Conservation (phyloP, 495 filamentous ascomycete genomes). For the Penicillium turbatum region DNA sequence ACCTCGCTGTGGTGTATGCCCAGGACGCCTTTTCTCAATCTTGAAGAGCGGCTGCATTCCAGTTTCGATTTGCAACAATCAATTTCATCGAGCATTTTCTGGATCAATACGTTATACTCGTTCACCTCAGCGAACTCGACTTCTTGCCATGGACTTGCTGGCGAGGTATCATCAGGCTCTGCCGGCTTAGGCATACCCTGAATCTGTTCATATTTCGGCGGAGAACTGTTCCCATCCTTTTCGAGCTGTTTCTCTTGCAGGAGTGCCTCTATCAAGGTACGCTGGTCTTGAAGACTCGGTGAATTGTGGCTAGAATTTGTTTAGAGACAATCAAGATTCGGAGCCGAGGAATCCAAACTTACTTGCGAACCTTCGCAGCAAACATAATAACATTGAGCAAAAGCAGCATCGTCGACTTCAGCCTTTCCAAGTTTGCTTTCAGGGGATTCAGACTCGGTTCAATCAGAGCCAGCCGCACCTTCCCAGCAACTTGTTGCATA, state of each 20-base stretch:
- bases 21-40: conserved; percentile 14
- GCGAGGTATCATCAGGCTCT: background rate
- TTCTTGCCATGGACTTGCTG: background rate
- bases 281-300: conserved; percentile 8
- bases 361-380: conserved; percentile 25
- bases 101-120: conserved; percentile 9
- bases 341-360: background rate
- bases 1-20: conserved; percentile 10
- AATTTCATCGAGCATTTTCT: conserved; percentile 12
- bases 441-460: conserved; percentile 27
- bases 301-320: conserved; percentile 5
- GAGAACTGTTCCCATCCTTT: background rate
- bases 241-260: background rate
- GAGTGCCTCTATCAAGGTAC: conserved; percentile 3
- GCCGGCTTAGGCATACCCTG: background rate
- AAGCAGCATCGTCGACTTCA: conserved; percentile 35
- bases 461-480: conserved; percentile 18
- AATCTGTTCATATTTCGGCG: background rate
- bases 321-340: background rate
- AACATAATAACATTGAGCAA: conserved; percentile 37
- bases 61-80: conserved; percentile 10
- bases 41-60: conserved; percentile 1
- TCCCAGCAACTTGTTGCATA: conserved; percentile 9
- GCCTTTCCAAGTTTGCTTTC: conserved; percentile 27
- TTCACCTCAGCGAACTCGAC: conserved; percentile 2